These are phyloP conservation scores for Seiridium unicorne DNA, from an alignment of 2,329 filamentous ascomycete genomes.

Conservation along the genomic window DNA sequence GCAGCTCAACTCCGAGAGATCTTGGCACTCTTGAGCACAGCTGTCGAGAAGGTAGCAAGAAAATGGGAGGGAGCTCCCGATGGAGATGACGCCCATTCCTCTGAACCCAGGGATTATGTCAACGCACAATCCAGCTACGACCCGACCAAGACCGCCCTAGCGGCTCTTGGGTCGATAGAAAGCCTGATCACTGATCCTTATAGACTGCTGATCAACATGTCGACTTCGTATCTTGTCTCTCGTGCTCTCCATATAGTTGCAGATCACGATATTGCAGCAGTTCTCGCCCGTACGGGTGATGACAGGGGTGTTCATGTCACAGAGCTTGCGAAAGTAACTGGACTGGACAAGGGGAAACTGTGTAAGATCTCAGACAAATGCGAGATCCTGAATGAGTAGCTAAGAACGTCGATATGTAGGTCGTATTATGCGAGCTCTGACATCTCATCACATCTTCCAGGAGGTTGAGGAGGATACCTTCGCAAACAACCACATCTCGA, in stretches of 20 bases:
- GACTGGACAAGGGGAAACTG: neutral
- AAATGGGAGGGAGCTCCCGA: neutral
- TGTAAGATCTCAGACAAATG: neutral
- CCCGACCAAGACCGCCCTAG: neutral
- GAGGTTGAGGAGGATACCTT: constrained; percentile 14
- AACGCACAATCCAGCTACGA: neutral
- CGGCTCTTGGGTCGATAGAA: constrained; percentile 16
- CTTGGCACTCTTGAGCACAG: neutral
- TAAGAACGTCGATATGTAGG: neutral
- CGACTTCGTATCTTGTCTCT: constrained; percentile 15
- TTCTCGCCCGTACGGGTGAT: constrained; percentile 10
- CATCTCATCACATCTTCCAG: constrained; percentile 18
- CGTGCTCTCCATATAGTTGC: constrained; percentile 17
- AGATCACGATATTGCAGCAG: constrained; percentile 14
- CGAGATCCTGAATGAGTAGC: constrained; percentile 9
- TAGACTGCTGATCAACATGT: constrained; percentile 16
- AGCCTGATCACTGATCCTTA: constrained; percentile 17
- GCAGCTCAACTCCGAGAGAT: neutral
- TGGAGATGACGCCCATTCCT: neutral
- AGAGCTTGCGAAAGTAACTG: constrained; percentile 11
- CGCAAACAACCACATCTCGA: constrained; percentile 19
- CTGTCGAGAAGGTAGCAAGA: neutral
- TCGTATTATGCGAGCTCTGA: constrained; percentile 16
- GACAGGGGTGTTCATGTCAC: constrained; percentile 13
- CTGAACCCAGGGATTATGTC: neutral